These are phyloP conservation scores for Didymosphaeria variabile DNA, from an alignment of 2,329 filamentous ascomycete species.

Conservation along the genomic window DNA sequence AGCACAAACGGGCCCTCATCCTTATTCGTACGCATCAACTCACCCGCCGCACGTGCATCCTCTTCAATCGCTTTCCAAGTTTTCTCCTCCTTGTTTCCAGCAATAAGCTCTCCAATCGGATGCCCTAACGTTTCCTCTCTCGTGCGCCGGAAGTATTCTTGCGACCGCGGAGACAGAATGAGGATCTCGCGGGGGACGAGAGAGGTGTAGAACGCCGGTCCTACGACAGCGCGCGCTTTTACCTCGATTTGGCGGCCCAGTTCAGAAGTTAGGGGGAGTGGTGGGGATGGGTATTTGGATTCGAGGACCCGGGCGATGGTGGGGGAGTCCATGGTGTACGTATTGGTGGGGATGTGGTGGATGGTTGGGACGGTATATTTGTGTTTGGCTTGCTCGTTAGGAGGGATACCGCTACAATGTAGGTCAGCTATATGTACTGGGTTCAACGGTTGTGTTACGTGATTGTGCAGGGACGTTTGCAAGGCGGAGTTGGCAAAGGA, in stretches of 20 bases:
- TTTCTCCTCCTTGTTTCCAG: conserved; percentile 41
- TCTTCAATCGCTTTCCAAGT: conserved; percentile 38
- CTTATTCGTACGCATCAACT: conserved; percentile 47
- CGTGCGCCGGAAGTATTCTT: conserved; percentile 52
- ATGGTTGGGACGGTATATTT: conserved; percentile 56
- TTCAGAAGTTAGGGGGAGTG: conserved; percentile 48
- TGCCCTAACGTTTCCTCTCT: conserved; percentile 49
- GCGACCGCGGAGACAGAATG: conserved; percentile 49
- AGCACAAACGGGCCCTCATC: conserved; percentile 53
- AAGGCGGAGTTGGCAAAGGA: neutral
- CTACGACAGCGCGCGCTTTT: conserved; percentile 41
- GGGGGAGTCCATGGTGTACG: conserved; percentile 53
- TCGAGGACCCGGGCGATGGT: conserved; percentile 54
- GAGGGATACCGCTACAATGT: conserved; percentile 32
- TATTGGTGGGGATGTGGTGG: conserved; percentile 52
- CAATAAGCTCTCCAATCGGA: conserved; percentile 46
- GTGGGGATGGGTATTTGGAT: conserved; percentile 49
- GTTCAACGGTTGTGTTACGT: too few species aligned
- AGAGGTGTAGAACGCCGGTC: conserved; percentile 39
- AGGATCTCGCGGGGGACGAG: conserved; percentile 50
- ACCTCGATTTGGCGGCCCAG: conserved; percentile 47
- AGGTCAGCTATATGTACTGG: too few species aligned
- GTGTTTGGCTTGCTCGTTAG: conserved; percentile 29
- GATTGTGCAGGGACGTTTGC: neutral
- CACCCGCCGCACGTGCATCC: conserved; percentile 37